Evolutionary conservation across 2,329 filamentous ascomycete genomes (phyloP).

Genomic region (Verticillium tricorpus): DNA sequence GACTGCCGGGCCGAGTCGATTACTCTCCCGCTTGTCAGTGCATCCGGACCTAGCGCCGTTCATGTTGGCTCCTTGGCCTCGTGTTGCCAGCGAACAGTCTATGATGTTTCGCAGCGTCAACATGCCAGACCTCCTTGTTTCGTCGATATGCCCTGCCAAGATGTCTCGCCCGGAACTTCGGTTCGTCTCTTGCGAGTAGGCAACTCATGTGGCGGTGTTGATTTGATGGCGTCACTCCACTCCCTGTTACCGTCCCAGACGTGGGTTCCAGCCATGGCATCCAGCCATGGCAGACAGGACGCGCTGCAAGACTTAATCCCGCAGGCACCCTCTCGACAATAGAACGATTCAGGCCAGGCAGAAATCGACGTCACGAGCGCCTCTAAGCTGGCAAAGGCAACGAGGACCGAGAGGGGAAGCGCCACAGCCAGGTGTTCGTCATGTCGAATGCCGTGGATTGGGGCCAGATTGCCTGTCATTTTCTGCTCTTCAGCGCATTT

Average conservation of each 20-base stretch:
- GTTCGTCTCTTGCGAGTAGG: too few relatives aligned
- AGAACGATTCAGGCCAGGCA: background rate
- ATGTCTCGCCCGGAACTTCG: too few relatives aligned
- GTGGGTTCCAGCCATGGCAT: background rate
- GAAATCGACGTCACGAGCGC: background rate
- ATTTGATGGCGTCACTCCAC: background rate
- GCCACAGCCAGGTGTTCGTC: background rate
- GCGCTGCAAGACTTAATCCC: background rate
- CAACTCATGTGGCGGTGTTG: background rate
- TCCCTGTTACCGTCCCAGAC: background rate
- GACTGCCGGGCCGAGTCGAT: too few relatives aligned
- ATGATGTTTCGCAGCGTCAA: too few relatives aligned
- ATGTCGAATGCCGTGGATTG: background rate
- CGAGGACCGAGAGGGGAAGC: background rate
- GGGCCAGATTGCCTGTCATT: background rate
- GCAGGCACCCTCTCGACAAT: background rate
- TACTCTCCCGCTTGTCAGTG: too few relatives aligned
- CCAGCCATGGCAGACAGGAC: background rate
- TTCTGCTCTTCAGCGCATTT: background rate
- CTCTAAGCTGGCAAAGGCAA: background rate
- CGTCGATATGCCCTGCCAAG: too few relatives aligned
- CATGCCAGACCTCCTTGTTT: too few relatives aligned
- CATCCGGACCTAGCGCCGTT: too few relatives aligned
- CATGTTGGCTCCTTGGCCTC: too few relatives aligned
- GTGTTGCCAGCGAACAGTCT: too few relatives aligned